These are phyloP conservation scores for Plantago rigida DNA, from an alignment of 305 asterid genomes.

Conservation along the genomic window DNA sequence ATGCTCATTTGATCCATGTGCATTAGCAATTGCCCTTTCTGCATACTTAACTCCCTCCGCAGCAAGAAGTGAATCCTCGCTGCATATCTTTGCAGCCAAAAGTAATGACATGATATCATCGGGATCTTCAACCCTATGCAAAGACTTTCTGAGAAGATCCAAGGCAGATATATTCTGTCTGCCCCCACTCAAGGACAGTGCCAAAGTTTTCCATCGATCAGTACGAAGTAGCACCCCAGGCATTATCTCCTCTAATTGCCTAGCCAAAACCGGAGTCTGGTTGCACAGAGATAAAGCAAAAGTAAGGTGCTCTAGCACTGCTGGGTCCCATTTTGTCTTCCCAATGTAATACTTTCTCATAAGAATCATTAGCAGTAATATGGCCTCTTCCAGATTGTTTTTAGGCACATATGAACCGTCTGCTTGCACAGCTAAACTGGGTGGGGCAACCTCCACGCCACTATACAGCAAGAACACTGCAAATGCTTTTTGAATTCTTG, in stretches of 20 bases:
- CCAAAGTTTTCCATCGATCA: slow-evolving; percentile 80
- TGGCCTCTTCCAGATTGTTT: slow-evolving; percentile 86
- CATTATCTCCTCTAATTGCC: slow-evolving; percentile 81
- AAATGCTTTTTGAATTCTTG: slow-evolving; percentile 85
- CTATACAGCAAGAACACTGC: slow-evolving; percentile 78
- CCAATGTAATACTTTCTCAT: slow-evolving; percentile 81
- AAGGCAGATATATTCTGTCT: slow-evolving; percentile 58
- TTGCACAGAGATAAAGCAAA: slow-evolving; percentile 74
- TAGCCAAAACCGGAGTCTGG: slow-evolving; percentile 74
- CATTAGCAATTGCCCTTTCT: slow-evolving; percentile 53
- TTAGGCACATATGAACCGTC: slow-evolving; percentile 85
- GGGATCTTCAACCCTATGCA: slow-evolving; percentile 73
- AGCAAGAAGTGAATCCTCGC: slow-evolving; percentile 64
- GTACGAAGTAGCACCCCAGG: slow-evolving; percentile 71
- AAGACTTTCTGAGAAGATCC: slow-evolving; percentile 64
- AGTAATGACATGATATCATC: slow-evolving; percentile 65
- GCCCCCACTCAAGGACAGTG: slow-evolving; percentile 63
- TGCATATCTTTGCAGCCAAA: slow-evolving; percentile 76
- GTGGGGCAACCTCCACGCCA: slow-evolving; percentile 78
- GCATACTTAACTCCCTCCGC: slow-evolving; percentile 82
- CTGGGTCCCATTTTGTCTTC: slow-evolving; percentile 73
- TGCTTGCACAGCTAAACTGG: slow-evolving; percentile 76
- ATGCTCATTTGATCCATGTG: slow-evolving; percentile 53
- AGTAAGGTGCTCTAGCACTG: slow-evolving; percentile 78
- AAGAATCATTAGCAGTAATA: slow-evolving; percentile 78